A percentile compares a stretch with the other conserved stretches of the same genome.
Evolutionary conservation across 176 grass and related monocot species (phyloP).

Genomic region (Aegilops longissima): DNA sequence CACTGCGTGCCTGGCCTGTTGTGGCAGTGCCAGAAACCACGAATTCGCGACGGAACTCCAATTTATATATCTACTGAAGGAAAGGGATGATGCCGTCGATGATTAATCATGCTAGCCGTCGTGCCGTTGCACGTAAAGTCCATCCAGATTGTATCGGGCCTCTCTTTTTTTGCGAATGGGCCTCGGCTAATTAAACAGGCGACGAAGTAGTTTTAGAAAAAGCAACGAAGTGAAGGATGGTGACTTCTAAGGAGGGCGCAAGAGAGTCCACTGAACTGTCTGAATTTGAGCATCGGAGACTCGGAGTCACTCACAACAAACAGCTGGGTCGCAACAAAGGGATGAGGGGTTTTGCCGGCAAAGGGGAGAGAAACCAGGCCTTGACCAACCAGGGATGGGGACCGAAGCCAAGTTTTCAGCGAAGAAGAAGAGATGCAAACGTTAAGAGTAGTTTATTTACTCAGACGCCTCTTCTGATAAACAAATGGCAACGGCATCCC

Average conservation of each 20-base stretch:
- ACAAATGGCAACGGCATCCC: neutral
- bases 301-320: neutral
- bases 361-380: slow-evolving; percentile 32
- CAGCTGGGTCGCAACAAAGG: neutral
- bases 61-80: neutral
- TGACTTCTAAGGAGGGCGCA: no score
- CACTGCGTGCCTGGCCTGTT: slow-evolving; percentile 31
- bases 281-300: neutral
- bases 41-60: neutral
- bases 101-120: no score
- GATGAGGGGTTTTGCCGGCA: slow-evolving; percentile 6
- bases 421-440: slow-evolving; percentile 4
- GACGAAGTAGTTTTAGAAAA: no score
- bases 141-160: no score
- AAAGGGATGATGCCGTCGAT: neutral
- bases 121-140: no score
- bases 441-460: neutral
- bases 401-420: slow-evolving; percentile 55
- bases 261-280: slow-evolving; percentile 5
- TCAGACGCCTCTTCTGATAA: neutral
- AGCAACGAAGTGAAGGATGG: no score
- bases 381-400: slow-evolving; percentile 29
- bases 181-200: no score
- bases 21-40: slow-evolving; percentile 18
- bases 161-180: no score